Conservation (phyloP, 495 filamentous ascomycete species). For the Aspergillus bertholletiae region DNA sequence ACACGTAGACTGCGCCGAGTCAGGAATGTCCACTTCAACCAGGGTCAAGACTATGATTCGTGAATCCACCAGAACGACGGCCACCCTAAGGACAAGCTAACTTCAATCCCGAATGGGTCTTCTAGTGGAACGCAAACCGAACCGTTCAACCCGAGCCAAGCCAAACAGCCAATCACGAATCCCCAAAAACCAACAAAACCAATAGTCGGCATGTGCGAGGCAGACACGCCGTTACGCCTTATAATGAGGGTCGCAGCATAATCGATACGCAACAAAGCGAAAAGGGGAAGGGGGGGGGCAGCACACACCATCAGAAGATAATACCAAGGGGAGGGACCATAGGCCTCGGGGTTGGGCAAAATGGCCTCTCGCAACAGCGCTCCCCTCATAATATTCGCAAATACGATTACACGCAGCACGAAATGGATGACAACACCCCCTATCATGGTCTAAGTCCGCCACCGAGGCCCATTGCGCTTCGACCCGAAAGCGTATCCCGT, state of each 20-base stretch:
- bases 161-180: background rate
- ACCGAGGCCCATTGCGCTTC: constrained; percentile 11
- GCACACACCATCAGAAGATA: too few species aligned
- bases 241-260: too few species aligned
- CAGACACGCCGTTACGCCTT: background rate
- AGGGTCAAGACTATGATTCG: too few species aligned
- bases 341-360: too few species aligned
- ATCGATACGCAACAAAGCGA: too few species aligned
- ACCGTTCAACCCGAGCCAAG: background rate
- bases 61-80: too few species aligned
- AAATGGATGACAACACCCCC: background rate
- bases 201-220: background rate
- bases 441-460: background rate
- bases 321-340: too few species aligned
- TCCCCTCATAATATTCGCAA: background rate
- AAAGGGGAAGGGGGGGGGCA: too few species aligned
- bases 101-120: background rate
- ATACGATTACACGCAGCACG: background rate
- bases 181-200: background rate
- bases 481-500: constrained; percentile 9
- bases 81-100: background rate
- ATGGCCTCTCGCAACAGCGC: background rate
- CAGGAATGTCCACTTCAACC: too few species aligned
- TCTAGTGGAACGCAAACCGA: background rate
- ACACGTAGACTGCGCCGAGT: too few species aligned